phyloP scores from a whole-genome alignment of 345 rosid genomes.

The Conringia planisiliqua region DNA sequence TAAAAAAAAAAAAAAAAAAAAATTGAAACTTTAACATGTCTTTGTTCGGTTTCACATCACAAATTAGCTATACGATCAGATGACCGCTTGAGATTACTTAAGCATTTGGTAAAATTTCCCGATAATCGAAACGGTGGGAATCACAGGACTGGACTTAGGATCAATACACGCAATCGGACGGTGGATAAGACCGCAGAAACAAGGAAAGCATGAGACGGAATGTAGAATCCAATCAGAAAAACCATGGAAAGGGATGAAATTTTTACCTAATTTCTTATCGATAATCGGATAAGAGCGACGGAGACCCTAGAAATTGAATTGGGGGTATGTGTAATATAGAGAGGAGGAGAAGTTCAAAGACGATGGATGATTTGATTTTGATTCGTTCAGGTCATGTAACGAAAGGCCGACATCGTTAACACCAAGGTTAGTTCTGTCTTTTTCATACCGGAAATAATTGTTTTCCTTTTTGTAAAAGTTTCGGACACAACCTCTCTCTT shows the following conservation, averaged over 20 bases:
- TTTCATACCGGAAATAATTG: background rate
- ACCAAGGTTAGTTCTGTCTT: background rate
- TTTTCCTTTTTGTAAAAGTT: no score
- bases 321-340: background rate
- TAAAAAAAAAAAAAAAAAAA: no score
- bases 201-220: background rate
- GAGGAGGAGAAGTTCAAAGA: background rate
- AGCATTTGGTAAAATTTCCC: background rate
- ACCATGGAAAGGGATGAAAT: no score
- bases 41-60: background rate
- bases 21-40: no score
- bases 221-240: background rate
- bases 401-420: background rate
- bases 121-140: background rate
- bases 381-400: background rate
- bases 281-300: slow-evolving; percentile 9
- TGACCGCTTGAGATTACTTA: background rate
- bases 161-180: no score
- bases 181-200: no score
- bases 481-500: no score
- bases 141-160: no score
- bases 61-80: background rate
- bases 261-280: background rate
- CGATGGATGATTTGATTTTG: background rate
- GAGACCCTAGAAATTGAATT: background rate